Evolutionary conservation across 2,329 filamentous ascomycete genomes (phyloP).

Genomic region (Arthroderma sp.): DNA sequence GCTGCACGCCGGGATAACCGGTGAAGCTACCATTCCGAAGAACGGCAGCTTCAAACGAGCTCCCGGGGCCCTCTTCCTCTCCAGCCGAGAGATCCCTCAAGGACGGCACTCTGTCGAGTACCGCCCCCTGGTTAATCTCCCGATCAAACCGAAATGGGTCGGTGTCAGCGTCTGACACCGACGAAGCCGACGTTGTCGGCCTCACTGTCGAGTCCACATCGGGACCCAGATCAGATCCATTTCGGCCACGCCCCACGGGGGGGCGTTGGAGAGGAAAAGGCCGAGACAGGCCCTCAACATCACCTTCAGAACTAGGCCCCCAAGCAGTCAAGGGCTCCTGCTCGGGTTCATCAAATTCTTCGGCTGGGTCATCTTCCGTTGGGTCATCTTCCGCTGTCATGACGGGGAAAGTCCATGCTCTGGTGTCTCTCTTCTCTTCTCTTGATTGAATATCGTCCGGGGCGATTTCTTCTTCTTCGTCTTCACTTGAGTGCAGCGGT

Average conservation of each 20-base stretch:
- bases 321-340: constrained; percentile 2
- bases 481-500: neutral
- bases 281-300: constrained; percentile 1
- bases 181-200: constrained; percentile 27
- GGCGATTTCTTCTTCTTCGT: constrained; percentile 1
- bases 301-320: constrained; percentile 1
- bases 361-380: constrained; percentile 5
- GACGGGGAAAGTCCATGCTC: constrained; percentile 44
- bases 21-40: constrained; percentile 4
- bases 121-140: constrained; percentile 15
- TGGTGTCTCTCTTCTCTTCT: constrained; percentile 26
- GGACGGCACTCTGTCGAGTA: constrained; percentile 31
- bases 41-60: constrained; percentile 2
- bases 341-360: constrained; percentile 10
- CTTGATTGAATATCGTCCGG: constrained; percentile 5
- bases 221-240: neutral
- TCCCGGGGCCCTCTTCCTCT: neutral
- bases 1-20: neutral
- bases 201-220: constrained; percentile 21
- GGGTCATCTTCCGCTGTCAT: constrained; percentile 18
- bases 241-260: neutral
- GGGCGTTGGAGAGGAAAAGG: constrained; percentile 6
- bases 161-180: constrained; percentile 26
- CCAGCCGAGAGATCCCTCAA: constrained; percentile 22
- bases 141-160: constrained; percentile 32